Evolutionary conservation across 1,284 basidiomycete genomes (phyloP).

Genomic region (Melanopsichium pennsylvanicum): DNA sequence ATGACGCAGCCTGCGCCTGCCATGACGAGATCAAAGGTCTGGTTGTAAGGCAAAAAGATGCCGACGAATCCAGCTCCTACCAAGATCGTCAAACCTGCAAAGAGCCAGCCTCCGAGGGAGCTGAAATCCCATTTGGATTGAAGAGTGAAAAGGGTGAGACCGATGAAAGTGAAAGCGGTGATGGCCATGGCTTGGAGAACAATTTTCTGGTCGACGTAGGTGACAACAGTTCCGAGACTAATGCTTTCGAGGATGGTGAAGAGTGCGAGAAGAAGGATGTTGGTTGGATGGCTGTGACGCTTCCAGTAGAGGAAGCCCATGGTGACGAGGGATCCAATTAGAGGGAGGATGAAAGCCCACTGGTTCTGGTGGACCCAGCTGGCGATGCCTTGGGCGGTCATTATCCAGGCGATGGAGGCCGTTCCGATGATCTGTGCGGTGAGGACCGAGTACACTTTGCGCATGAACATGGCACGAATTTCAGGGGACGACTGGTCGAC

Average conservation of each 20-base stretch:
- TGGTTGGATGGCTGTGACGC: constrained; percentile 82
- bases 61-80: constrained; percentile 71
- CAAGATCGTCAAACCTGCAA: constrained; percentile 70
- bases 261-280: constrained; percentile 77
- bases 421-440: constrained; percentile 62
- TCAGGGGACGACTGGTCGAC: constrained; percentile 62
- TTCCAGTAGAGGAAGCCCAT: constrained; percentile 84
- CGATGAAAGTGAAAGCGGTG: constrained; percentile 84
- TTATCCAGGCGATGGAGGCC: constrained; percentile 48
- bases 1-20: constrained; percentile 80
- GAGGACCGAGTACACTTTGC: constrained; percentile 57
- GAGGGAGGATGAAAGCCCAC: constrained; percentile 69
- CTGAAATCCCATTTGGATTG: constrained; percentile 80
- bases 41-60: constrained; percentile 80
- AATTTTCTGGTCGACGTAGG: constrained; percentile 78
- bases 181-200: constrained; percentile 88
- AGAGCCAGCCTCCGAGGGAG: constrained; percentile 83
- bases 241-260: constrained; percentile 58
- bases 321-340: constrained; percentile 78
- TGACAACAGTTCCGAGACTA: constrained; percentile 77
- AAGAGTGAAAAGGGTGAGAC: constrained; percentile 78
- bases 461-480: constrained; percentile 60
- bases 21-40: constrained; percentile 78
- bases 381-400: constrained; percentile 42
- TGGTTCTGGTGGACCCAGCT: constrained; percentile 55